Conservation (phyloP, 371 early-diverging fungal species). For the Synchytrium microbalum region DNA sequence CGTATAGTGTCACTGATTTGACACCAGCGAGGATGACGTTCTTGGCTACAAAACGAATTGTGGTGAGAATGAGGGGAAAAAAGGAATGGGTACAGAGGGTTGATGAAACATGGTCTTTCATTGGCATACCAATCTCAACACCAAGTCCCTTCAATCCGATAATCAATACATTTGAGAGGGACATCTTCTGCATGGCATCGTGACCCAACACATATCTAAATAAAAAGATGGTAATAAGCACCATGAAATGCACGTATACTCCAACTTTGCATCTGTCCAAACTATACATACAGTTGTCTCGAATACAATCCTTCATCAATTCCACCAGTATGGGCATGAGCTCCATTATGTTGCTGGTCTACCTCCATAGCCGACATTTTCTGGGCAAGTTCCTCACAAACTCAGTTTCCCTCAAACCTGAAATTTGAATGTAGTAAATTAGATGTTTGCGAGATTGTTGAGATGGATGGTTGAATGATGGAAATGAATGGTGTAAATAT, state of each 20-base stretch:
- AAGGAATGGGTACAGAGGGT: constrained; percentile 1
- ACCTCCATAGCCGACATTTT: neutral
- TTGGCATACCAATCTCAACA: constrained; percentile 84
- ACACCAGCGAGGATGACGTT: constrained; percentile 99
- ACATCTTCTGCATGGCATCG: constrained; percentile 99
- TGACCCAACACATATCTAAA: constrained; percentile 96
- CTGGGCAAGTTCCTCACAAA: too few relatives aligned
- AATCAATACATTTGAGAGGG: constrained; percentile 90
- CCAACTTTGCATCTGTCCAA: neutral
- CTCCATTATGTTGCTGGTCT: neutral
- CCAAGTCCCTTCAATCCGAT: constrained; percentile 96
- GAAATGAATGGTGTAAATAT: too few relatives aligned
- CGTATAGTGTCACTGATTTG: constrained; percentile 93
- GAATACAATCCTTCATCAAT: constrained; percentile 97
- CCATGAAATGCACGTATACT: too few relatives aligned
- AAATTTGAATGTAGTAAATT: too few relatives aligned
- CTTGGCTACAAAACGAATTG: constrained; percentile 64
- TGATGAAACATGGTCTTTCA: neutral
- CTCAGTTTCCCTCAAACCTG: too few relatives aligned
- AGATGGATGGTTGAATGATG: too few relatives aligned
- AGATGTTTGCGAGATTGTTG: too few relatives aligned
- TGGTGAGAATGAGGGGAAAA: neutral
- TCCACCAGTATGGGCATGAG: too few relatives aligned
- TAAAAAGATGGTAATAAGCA: constrained; percentile 10
- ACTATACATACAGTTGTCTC: constrained; percentile 83